Base-by-base conservation (phyloP, 2,329 filamentous ascomycete genomes). In the Pleomassaria siparia region DNA sequence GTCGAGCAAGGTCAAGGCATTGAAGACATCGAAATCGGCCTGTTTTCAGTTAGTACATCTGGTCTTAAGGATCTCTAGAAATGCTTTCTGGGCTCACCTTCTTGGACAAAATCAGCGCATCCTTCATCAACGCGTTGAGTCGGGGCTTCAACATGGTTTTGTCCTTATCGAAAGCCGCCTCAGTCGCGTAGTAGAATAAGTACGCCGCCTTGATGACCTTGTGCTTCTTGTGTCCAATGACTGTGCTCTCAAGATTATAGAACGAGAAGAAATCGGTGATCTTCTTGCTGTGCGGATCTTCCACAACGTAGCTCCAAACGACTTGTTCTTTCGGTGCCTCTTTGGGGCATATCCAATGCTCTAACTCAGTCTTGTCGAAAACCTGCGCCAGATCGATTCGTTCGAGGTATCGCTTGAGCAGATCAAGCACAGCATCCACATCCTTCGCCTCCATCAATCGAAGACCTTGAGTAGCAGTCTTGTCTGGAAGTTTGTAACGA, bases 211-310 rank as follows among this genome's bases (percentile, higher is more conserved):
- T 87, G 63, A 99, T 85, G 47, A 84, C 83, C 50, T 84, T 81
- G 74, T 95, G 87, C 69, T 88, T 88, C 37, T 82, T 76, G 65
- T 90, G 84, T 58, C 87, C 85, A 62, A 99, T 95, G 49, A 96
- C 88, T 1, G 90, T 94, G 13, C 91, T 96, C 69, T 96, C 91
- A 26, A 99, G 86, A 66, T 85, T 86, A 78, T 97, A 99, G 76
- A 97, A 99, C 29, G 91, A 96, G 75, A 96, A 87, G 75, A 96
- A 96, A 73, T 99, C 94, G 29, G 90, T 96, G 64, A 99, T 89
- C 61, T 90, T 90, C 53, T 88, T 82, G 42, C 86, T 84, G 39
- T 83, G 60, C 0, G 79, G 72, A 44, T 87, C 81, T 67, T 82
- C 92, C 12, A 95, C 89, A 9, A 99, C 92, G 58, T 95, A 97